Evolutionary conservation across 192 early-diverging fungal species (phyloP), one percentile per base, ranked within the genome.

Genomic region (Funneliformis geosporum): DNA sequence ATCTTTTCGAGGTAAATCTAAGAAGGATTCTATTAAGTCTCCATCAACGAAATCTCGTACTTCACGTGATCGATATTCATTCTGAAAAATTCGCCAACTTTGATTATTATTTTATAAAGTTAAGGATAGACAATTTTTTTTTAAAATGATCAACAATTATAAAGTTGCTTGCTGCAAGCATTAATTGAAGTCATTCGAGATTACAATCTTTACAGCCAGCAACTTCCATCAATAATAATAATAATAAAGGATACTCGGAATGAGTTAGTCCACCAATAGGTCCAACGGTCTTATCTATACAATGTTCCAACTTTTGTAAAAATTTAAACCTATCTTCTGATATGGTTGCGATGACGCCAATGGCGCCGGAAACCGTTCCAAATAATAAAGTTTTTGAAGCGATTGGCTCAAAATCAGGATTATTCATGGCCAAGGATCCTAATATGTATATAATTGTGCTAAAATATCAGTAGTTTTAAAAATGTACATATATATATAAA

Each of bases 1-100:
- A 60, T 88, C 80, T 28, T 91, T 89, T 3, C 65, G 81, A 0
- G 85, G 75, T 76, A 96, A 80, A 73, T 95, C 93, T 71, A 96
- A 75, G 69, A 94, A 97, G 60, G 83, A 79, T 82, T 97, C 95
- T n/a, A 99, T 89, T 65, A 99, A 78, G 82, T 97, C 97, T 5
- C 97, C 97, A 82, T 99, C 96, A 59, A 99, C 82, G 75, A 94
- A 93, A 0, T 90, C 89, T 42, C 84, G 85, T 10, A 87, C 75
- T 14, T 85, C 79, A 8, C 78, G 68, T 0, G 68, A 82, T 14
- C 88, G 82, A 42, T 85, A 84, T 25, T 91, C 90, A 46, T 88
- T 91, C 33, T 60, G 76, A 76, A 90, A 95, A 1, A 80, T 78
- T 16, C 95, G 88, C 93, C 92, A 97, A 8, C 84, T 88, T 60